Conservation (phyloP, 495 filamentous ascomycete species). For the Tuber microsphaerosporum region DNA sequence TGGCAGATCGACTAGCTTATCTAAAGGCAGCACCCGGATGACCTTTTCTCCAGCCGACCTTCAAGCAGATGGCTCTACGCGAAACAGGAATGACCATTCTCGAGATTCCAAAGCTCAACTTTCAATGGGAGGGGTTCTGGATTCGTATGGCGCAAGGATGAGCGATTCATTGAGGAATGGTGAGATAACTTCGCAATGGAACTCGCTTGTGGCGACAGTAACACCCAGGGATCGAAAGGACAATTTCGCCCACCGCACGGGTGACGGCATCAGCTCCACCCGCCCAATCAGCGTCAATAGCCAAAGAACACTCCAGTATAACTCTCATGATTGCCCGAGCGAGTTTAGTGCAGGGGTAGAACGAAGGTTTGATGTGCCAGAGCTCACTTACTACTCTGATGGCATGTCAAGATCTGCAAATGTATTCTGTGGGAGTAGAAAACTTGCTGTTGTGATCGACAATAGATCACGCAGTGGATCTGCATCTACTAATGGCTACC, state of each 20-base stretch:
- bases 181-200: background rate
- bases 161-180: background rate
- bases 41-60: background rate
- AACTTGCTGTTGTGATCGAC: constrained; percentile 32
- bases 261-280: background rate
- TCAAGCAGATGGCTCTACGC: background rate
- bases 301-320: background rate
- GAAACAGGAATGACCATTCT: background rate
- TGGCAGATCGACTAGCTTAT: background rate
- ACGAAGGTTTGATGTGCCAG: background rate
- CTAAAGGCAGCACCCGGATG: background rate
- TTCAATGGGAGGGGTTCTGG: background rate
- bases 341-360: background rate
- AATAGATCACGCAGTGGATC: constrained; percentile 29
- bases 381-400: constrained; percentile 4
- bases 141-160: background rate
- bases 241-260: background rate
- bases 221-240: background rate
- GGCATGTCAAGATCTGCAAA: constrained; percentile 15
- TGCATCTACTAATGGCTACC: constrained; percentile 21
- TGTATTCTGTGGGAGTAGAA: constrained; percentile 28
- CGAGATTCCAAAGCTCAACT: background rate
- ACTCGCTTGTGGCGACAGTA: background rate
- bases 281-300: background rate
- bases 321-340: background rate